Conservation (phyloP, 192 early-diverging fungal species). For the Chytriomyces sp. region DNA sequence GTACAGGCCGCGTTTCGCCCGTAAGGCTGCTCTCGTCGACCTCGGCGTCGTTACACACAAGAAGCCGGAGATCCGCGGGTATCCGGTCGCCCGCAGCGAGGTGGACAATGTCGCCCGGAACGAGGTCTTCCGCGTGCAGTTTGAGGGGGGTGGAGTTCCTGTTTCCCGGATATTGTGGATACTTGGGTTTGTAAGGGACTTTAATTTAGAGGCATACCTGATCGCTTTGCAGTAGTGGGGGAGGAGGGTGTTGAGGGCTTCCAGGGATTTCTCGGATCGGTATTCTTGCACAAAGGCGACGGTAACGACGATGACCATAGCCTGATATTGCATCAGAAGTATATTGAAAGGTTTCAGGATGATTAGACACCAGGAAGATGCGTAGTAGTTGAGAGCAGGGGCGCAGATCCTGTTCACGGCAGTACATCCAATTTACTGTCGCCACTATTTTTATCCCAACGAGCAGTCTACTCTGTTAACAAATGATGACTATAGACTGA, state of each 20-base stretch:
- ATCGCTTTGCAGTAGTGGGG: constrained; percentile 85
- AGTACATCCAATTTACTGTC: too few relatives aligned
- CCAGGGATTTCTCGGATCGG: constrained; percentile 78
- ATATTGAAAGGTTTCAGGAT: background rate
- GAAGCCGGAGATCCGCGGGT: constrained; percentile 88
- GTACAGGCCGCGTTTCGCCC: constrained; percentile 80
- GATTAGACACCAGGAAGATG: background rate
- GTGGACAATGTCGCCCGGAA: constrained; percentile 88
- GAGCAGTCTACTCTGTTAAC: background rate
- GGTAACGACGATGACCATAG: constrained; percentile 75
- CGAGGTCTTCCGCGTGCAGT: constrained; percentile 80
- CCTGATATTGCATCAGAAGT: constrained; percentile 38
- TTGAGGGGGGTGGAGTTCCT: constrained; percentile 61
- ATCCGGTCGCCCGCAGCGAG: constrained; percentile 90
- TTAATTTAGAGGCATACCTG: constrained; percentile 45
- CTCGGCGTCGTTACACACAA: constrained; percentile 76
- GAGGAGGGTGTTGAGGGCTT: constrained; percentile 81
- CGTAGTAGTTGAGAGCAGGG: background rate
- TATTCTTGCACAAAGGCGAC: constrained; percentile 91
- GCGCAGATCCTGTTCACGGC: background rate
- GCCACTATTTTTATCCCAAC: too few relatives aligned
- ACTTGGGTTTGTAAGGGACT: background rate
- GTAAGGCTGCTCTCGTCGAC: constrained; percentile 92
- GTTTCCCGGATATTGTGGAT: too few relatives aligned
- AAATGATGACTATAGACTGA: too few relatives aligned